Evolutionary conservation across 2,329 filamentous ascomycete genomes (phyloP).

Genomic region (Pseudogymnoascus sp.): DNA sequence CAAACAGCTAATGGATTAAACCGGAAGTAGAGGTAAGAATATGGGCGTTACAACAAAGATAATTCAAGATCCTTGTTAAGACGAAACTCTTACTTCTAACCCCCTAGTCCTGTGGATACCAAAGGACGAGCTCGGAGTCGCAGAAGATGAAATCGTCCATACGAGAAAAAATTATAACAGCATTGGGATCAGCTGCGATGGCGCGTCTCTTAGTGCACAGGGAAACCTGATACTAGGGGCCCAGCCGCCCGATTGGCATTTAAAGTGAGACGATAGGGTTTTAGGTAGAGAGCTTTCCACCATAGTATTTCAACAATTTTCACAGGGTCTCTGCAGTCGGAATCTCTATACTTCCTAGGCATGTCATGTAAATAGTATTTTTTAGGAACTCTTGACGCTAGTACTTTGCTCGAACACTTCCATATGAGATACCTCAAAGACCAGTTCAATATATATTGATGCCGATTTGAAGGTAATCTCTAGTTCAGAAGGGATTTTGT

Average conservation of each 20-base stretch:
- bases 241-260: too few species aligned
- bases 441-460: neutral
- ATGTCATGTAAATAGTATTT: neutral
- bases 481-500: neutral
- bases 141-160: neutral
- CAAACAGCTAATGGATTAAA: too few species aligned
- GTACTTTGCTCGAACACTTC: neutral
- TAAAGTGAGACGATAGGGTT: neutral
- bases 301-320: too few species aligned
- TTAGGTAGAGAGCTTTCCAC: neutral
- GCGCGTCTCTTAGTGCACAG: neutral
- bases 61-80: neutral
- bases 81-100: neutral
- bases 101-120: constrained; percentile 36
- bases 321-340: neutral
- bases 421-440: neutral
- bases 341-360: neutral
- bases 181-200: neutral
- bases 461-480: neutral
- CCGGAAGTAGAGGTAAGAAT: neutral
- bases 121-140: neutral
- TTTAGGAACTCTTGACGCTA: neutral
- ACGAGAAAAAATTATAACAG: neutral
- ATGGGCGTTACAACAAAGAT: neutral
- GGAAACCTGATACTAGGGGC: neutral